Evolutionary conservation across 306 rosid genomes (phyloP).

Genomic region (Cicer yamashitae): DNA sequence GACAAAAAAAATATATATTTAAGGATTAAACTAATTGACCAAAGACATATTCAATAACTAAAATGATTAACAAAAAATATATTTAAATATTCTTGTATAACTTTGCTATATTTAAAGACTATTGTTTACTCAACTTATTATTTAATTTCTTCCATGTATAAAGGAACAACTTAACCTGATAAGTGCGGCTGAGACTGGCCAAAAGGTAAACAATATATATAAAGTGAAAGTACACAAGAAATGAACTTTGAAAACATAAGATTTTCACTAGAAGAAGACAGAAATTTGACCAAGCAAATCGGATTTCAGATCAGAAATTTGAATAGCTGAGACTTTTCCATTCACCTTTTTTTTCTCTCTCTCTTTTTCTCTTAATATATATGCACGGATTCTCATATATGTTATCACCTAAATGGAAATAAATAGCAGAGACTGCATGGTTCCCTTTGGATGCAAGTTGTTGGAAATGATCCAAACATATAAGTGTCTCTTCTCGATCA

Average conservation of each 20-base stretch:
- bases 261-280: constrained; percentile 37
- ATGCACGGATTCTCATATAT: constrained; percentile 47
- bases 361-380: background rate
- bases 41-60: too few relatives aligned
- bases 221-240: background rate
- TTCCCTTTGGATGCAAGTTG: constrained; percentile 33
- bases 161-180: background rate
- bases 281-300: constrained; percentile 36
- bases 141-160: too few relatives aligned
- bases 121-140: too few relatives aligned
- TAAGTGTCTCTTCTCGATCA: background rate
- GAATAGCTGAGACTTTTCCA: background rate
- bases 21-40: too few relatives aligned
- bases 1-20: too few relatives aligned
- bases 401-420: constrained; percentile 46
- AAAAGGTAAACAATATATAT: background rate
- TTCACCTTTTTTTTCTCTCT: constrained; percentile 9
- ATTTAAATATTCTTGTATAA: too few relatives aligned
- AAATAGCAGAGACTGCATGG: background rate
- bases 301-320: constrained; percentile 38
- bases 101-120: too few relatives aligned
- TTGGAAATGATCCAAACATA: background rate
- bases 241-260: constrained; percentile 1
- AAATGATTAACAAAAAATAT: too few relatives aligned
- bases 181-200: background rate